phyloP scores from a whole-genome alignment of 2,329 filamentous ascomycete genomes.

The Claviceps fusiformis region DNA sequence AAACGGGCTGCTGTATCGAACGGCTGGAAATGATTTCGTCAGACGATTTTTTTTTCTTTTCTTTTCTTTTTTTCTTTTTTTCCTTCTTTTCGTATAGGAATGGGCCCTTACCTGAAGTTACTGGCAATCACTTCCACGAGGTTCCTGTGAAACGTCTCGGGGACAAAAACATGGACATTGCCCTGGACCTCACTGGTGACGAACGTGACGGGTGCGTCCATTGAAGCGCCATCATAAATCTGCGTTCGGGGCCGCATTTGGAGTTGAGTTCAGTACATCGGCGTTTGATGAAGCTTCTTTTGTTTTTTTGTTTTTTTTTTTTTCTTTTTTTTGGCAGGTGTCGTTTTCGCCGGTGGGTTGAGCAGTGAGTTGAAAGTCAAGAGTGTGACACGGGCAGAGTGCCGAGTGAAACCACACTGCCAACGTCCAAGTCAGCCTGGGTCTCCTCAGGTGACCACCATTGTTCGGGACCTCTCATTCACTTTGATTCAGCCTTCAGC shows the following conservation, averaged over 20 bases:
- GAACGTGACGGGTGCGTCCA: slow-evolving; percentile 12
- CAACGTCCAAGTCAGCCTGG: no score
- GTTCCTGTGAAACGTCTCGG: slow-evolving; percentile 9
- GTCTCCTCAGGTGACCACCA: no score
- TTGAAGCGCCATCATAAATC: neutral
- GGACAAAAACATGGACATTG: slow-evolving; percentile 15
- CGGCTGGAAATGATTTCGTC: slow-evolving; percentile 8
- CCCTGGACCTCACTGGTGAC: slow-evolving; percentile 11
- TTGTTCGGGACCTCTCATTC: no score
- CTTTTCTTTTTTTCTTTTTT: no score
- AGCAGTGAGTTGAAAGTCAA: neutral
- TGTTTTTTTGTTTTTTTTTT: no score
- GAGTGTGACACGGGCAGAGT: neutral
- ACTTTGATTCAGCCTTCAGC: no score
- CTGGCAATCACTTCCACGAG: slow-evolving; percentile 11
- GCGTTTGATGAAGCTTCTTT: neutral
- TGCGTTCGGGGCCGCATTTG: slow-evolving; percentile 1
- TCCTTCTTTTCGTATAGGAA: no score
- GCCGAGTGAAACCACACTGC: neutral
- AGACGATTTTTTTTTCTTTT: neutral
- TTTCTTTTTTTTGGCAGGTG: slow-evolving; percentile 2
- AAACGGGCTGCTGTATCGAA: slow-evolving; percentile 14
- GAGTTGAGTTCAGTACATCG: neutral
- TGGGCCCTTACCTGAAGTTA: slow-evolving; percentile 14
- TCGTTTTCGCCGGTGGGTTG: neutral